Evolutionary conservation across 2,329 filamentous ascomycete genomes (phyloP), one percentile per base, ranked within the genome.

Genomic region (Dothideomycetes sp.): DNA sequence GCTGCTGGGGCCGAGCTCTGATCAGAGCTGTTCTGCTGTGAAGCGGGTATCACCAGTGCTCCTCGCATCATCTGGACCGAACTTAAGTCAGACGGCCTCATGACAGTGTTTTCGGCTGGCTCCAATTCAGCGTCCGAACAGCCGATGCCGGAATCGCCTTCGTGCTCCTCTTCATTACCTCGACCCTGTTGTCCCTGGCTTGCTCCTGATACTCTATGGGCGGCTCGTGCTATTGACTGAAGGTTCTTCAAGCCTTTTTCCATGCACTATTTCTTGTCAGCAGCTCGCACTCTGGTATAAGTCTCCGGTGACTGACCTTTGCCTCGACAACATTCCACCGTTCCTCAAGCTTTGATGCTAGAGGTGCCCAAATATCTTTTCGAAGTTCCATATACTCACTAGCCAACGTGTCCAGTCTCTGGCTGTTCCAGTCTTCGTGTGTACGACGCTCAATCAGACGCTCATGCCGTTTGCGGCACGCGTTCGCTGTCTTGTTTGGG

Each of bases 381-480:
- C 87, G 74, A 65, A 83, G 74, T 46, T 71, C 71, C 74, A 86
- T 84, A 63, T 94, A 94, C 56, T 83, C 80, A 57, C 75, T 76
- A 25, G 84, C 82, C 28, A 94, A 67, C 8, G 71, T 69, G 57
- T 89, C 82, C 17, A 88, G 68, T 65, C 84, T 84, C 50, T 79
- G 69, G 15, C 74, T 74, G 53, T 89, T 83, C 80, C 84, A 91
- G 53, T 88, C 82, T 52, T 85, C 80, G 33, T 78, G 75, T 44
- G 79, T 78, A 56, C 69, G 56, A 49, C 80, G 77, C 63, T 89
- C 82, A 70, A 89, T 80, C 49, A 94, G 66, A 28, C 86, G 74
- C 63, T 94, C 86, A 54, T 93, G 85, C 41, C 86, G 77, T 65
- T 94, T 94, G 49, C 86, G 83, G 64, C 86, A 94, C 13, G 87